These are phyloP conservation scores for Nothopassalora personata DNA, from an alignment of 2,329 filamentous ascomycete species.

Conservation along the genomic window DNA sequence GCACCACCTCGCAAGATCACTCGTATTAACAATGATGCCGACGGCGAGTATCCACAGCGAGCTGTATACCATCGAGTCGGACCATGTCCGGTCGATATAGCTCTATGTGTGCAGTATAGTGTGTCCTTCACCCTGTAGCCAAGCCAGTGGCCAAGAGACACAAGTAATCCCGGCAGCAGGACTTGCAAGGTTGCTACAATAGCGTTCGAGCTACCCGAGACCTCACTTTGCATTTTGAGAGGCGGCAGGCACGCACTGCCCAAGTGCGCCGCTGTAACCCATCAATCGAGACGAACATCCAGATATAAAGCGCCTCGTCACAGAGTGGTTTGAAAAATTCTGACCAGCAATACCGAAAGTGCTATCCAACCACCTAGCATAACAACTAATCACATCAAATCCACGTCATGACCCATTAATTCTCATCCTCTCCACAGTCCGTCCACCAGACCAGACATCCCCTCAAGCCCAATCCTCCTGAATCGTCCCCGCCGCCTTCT, in stretches of 20 bases:
- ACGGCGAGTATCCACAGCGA: neutral
- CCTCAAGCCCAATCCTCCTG: slow-evolving; percentile 10
- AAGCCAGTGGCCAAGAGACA: neutral
- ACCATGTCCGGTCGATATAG: neutral
- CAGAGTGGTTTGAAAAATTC: neutral
- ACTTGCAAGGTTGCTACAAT: neutral
- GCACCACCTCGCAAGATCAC: neutral
- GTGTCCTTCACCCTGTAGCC: neutral
- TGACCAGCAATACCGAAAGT: neutral
- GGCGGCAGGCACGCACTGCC: neutral
- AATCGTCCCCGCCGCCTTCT: slow-evolving; percentile 36
- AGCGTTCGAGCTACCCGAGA: neutral
- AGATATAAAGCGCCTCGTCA: neutral
- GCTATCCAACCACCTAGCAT: neutral
- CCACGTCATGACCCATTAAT: neutral
- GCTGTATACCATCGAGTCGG: neutral
- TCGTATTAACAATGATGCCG: too few species aligned
- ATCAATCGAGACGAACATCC: too few species aligned
- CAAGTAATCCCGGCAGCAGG: neutral
- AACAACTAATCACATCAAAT: neutral
- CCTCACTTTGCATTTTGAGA: neutral
- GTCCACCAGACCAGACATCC: too few species aligned
- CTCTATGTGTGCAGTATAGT: neutral
- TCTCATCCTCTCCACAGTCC: neutral
- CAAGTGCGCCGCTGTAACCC: too few species aligned